phyloP scores from a whole-genome alignment of 1,139 yeast species.

The Zygoascus sp. region DNA sequence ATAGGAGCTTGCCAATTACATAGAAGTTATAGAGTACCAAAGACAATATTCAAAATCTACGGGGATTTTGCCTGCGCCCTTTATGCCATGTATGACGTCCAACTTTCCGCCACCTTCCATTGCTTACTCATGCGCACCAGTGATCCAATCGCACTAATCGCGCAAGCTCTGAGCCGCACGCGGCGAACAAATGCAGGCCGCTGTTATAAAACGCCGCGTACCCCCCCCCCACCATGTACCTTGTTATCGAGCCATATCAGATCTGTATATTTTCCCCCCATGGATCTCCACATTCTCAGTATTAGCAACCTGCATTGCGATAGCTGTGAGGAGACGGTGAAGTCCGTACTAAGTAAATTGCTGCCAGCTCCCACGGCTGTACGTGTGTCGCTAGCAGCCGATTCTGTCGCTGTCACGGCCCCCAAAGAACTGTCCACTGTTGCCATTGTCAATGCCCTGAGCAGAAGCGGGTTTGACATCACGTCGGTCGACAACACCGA shows the following conservation, averaged over 20 bases:
- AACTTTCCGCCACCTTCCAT: not conserved
- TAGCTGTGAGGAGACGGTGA: conserved; percentile 44
- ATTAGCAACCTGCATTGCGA: conserved; percentile 48
- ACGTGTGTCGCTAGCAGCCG: conserved; percentile 32
- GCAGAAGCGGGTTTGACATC: conserved; percentile 34
- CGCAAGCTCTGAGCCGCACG: not conserved
- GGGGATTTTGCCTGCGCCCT: too few relatives aligned
- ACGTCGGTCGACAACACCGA: conserved; percentile 21
- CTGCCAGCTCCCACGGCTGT: conserved; percentile 25
- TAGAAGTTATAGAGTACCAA: too few relatives aligned
- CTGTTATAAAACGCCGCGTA: too few relatives aligned
- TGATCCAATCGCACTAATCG: not conserved
- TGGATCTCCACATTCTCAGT: conserved; percentile 11
- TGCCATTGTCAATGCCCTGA: conserved; percentile 21
- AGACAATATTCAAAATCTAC: too few relatives aligned
- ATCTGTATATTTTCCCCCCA: too few relatives aligned
- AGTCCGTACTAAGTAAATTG: conserved; percentile 26
- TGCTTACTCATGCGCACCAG: not conserved
- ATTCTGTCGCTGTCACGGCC: conserved; percentile 26
- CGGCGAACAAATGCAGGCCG: not conserved
- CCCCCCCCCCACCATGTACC: too few relatives aligned
- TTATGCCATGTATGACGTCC: too few relatives aligned
- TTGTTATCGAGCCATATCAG: too few relatives aligned
- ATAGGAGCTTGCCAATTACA: too few relatives aligned
- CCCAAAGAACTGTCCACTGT: conserved; percentile 19